phyloP scores from a whole-genome alignment of 2,329 filamentous ascomycete genomes.

The Xylaria hypoxylon region DNA sequence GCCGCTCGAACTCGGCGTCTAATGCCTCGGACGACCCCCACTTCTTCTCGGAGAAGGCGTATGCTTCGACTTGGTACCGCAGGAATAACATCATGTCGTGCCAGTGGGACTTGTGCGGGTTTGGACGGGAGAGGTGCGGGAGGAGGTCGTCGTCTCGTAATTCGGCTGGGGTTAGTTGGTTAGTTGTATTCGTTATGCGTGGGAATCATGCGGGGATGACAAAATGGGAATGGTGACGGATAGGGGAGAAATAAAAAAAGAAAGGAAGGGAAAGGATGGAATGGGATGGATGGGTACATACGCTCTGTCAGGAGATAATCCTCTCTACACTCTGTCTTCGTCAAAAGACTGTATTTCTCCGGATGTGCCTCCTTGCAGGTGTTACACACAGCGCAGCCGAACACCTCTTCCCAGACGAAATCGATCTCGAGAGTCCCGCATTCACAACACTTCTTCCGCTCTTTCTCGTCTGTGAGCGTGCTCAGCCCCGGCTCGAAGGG shows the following conservation, averaged over 20 bases:
- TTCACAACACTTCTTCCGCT: conserved; percentile 82
- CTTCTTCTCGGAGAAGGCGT: conserved; percentile 81
- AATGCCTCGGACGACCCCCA: conserved; percentile 90
- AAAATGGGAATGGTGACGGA: neutral
- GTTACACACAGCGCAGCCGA: conserved; percentile 79
- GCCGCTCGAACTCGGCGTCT: conserved; percentile 86
- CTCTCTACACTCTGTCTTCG: conserved; percentile 95
- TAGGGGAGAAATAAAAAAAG: neutral
- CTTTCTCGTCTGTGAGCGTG: conserved; percentile 71
- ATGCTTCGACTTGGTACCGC: conserved; percentile 92
- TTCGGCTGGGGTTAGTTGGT: conserved; percentile 70
- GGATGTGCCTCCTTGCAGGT: conserved; percentile 89
- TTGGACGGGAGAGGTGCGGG: conserved; percentile 88
- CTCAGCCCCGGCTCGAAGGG: conserved; percentile 92
- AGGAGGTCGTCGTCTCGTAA: conserved; percentile 88
- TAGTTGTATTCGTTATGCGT: neutral
- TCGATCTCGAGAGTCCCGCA: conserved; percentile 90
- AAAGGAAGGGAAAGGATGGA: neutral
- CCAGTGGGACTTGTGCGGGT: conserved; percentile 96
- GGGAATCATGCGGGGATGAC: neutral
- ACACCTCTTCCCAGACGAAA: conserved; percentile 92
- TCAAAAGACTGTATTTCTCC: conserved; percentile 94
- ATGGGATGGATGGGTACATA: conserved; percentile 57
- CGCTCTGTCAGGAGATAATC: conserved; percentile 95
- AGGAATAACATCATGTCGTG: conserved; percentile 99